phyloP scores from a whole-genome alignment of 805 yeast species.

The Starmerella floricola region DNA sequence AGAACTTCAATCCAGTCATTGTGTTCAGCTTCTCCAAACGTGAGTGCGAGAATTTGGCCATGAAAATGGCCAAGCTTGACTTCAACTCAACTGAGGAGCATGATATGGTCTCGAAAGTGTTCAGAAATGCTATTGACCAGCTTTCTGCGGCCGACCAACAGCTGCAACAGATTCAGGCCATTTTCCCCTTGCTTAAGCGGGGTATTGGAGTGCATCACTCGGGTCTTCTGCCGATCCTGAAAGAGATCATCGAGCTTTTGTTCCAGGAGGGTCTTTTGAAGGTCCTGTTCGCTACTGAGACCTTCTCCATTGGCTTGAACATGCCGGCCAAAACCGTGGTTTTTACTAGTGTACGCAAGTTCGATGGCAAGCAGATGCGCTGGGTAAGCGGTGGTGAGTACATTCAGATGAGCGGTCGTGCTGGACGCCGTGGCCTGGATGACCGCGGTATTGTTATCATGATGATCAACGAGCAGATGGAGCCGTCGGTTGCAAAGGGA shows the following conservation, averaged over 20 bases:
- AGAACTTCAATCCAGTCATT: slow-evolving; percentile 93
- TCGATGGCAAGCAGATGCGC: slow-evolving; percentile 96
- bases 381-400: slow-evolving; percentile 99
- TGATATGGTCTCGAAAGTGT: slow-evolving; percentile 78
- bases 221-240: slow-evolving; percentile 82
- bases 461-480: slow-evolving; percentile 99
- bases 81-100: slow-evolving; percentile 91
- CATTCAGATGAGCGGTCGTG: slow-evolving; percentile 99
- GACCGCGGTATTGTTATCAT: slow-evolving; percentile 97
- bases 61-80: slow-evolving; percentile 91
- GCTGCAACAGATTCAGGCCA: slow-evolving; percentile 86
- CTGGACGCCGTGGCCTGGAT: slow-evolving; percentile 98
- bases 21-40: slow-evolving; percentile 96
- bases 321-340: slow-evolving; percentile 99
- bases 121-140: slow-evolving; percentile 75
- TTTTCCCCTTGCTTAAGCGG: slow-evolving; percentile 74
- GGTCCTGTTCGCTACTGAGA: slow-evolving; percentile 94
- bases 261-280: slow-evolving; percentile 94
- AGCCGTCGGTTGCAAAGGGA: slow-evolving; percentile 97
- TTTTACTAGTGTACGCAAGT: slow-evolving; percentile 90
- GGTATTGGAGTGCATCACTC: slow-evolving; percentile 99
- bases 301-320: slow-evolving; percentile 93
- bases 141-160: slow-evolving; percentile 85
- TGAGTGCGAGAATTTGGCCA: slow-evolving; percentile 88
- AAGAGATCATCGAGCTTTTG: slow-evolving; percentile 88